Evolutionary conservation across 108 stramenopile genomes (phyloP).

Genomic region (Cyclostephanos tholiformis): DNA sequence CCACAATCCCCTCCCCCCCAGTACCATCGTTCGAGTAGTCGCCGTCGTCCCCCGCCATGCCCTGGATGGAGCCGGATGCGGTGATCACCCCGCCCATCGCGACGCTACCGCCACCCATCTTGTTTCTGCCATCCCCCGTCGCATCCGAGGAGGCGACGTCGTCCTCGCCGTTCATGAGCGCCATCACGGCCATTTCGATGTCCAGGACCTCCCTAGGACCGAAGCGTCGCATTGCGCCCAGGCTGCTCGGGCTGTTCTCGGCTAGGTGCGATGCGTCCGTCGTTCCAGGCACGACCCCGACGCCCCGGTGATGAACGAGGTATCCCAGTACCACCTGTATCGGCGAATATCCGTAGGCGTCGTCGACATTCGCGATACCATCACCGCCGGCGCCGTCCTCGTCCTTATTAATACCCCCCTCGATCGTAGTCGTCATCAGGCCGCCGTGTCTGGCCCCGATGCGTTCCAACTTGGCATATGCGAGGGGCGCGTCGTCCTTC

Average conservation of each 20-base stretch:
- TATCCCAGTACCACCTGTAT: conserved; percentile 37
- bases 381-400: not conserved
- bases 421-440: conserved; percentile 2
- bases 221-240: conserved; percentile 28
- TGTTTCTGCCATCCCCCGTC: not conserved
- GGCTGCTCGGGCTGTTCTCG: conserved; percentile 35
- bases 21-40: not conserved
- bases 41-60: conserved; percentile 6
- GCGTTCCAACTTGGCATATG: conserved; percentile 29
- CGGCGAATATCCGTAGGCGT: conserved; percentile 32
- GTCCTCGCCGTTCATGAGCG: conserved; percentile 56
- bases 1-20: conserved; percentile 28
- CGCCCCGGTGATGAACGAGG: conserved; percentile 43
- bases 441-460: conserved; percentile 41
- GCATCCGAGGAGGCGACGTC: conserved; percentile 24
- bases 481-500: conserved; percentile 26
- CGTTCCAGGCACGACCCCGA: conserved; percentile 57
- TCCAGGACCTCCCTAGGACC: conserved; percentile 30
- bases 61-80: not conserved
- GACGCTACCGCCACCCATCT: too few species aligned
- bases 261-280: conserved; percentile 25
- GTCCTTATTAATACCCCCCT: not conserved
- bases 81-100: not conserved
- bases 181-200: conserved; percentile 43
- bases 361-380: not conserved